These are phyloP conservation scores for Diaporthe batatas DNA, from an alignment of 2,329 filamentous ascomycete genomes.

Conservation along the genomic window DNA sequence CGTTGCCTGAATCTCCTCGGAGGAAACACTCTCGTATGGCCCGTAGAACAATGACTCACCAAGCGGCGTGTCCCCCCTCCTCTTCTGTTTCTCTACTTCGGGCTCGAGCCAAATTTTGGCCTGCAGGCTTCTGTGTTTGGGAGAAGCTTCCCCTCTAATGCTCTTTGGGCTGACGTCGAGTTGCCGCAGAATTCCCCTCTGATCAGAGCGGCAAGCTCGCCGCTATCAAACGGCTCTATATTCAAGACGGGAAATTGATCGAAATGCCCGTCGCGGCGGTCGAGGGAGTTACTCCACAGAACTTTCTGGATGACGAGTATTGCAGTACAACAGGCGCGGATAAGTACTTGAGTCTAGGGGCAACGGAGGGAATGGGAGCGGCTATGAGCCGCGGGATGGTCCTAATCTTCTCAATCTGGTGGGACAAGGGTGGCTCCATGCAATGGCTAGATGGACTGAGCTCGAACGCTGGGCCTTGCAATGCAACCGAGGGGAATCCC, in stretches of 20 bases:
- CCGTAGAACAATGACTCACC: too few species aligned
- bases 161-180: not conserved
- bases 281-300: conserved; percentile 4
- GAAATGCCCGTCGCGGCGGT: conserved; percentile 51
- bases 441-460: conserved; percentile 65
- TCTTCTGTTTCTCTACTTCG: not conserved
- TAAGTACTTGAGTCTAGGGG: conserved; percentile 46
- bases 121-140: too few species aligned
- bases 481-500: conserved; percentile 66
- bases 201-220: conserved; percentile 52
- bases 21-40: not conserved
- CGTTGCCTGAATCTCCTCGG: not conserved
- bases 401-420: conserved; percentile 68
- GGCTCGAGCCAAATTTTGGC: not conserved
- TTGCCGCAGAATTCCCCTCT: conserved; percentile 56
- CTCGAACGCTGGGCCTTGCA: conserved; percentile 66
- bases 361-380: conserved; percentile 58
- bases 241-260: conserved; percentile 61
- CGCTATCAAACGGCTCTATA: conserved; percentile 63
- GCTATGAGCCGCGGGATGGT: conserved; percentile 65
- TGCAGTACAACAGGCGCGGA: conserved; percentile 44
- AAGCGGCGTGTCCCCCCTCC: too few species aligned
- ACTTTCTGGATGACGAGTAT: conserved; percentile 46
- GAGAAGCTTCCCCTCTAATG: not conserved
- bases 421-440: conserved; percentile 66